A percentile compares a stretch with the other conserved stretches of the same genome.
Conservation (phyloP, 495 filamentous ascomycete genomes). For the Trichoderma virens region DNA sequence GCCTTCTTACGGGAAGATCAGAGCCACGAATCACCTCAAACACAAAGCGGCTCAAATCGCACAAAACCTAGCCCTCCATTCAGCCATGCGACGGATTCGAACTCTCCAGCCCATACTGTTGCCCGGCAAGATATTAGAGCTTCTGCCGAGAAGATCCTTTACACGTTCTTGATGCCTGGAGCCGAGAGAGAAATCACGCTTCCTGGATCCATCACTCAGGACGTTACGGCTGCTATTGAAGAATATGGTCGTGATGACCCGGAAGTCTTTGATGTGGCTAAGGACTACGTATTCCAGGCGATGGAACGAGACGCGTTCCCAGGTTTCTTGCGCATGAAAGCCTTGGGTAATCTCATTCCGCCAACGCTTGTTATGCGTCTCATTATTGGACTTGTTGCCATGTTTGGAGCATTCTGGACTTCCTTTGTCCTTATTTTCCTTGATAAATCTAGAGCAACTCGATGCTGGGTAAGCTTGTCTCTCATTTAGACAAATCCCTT, state of each 20-base stretch:
- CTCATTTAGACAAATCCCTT: not conserved
- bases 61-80: constrained; percentile 59
- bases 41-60: constrained; percentile 51
- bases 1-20: constrained; percentile 70
- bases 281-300: constrained; percentile 98
- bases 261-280: constrained; percentile 92
- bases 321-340: constrained; percentile 89
- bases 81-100: constrained; percentile 53
- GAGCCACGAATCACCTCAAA: constrained; percentile 57
- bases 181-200: constrained; percentile 93
- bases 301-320: constrained; percentile 99
- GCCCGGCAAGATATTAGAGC: constrained; percentile 78
- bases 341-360: constrained; percentile 88
- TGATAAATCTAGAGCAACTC: constrained; percentile 59
- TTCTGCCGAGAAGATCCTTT: constrained; percentile 95
- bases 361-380: constrained; percentile 75
- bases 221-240: constrained; percentile 78
- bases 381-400: constrained; percentile 73
- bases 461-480: constrained; percentile 66
- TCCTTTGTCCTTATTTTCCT: constrained; percentile 89
- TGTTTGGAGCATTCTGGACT: constrained; percentile 91
- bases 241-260: constrained; percentile 87
- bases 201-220: constrained; percentile 73
- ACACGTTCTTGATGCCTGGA: constrained; percentile 86
- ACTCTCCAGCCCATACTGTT: constrained; percentile 78